Base-by-base conservation (phyloP, 345 rosid species). In the thale cress (Arabidopsis thaliana) region DNA sequence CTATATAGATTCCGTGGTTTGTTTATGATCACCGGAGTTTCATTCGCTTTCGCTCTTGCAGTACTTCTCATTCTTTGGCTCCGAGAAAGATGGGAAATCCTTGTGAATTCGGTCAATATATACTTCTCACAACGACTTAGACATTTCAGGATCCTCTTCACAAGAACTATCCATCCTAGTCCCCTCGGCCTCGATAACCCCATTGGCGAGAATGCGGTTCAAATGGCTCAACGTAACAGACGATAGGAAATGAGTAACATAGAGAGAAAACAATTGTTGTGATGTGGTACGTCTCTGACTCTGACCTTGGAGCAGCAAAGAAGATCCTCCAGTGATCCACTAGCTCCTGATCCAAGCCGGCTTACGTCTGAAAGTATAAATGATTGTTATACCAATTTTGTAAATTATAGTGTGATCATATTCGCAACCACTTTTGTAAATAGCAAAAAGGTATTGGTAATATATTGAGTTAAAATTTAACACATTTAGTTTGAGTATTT, bases 1-100 rank as follows among this genome's bases (percentile, higher is more conserved):
- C 55, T 71, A 64, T 22, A 77, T 28, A 71, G 71, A 24, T 77
- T 77, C 8, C 76, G 80, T 0, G 80, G 80, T 16, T 30, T 77
- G 71, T 77, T 77, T 64, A 63, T 77, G 59, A 77, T 77, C 44
- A 77, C 61, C 0, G 76, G 76, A 46, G 60, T 58, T 22, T 56
- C 76, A 12, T 71, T 65, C 45, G 51, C 23, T 56, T 48, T 71
- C 0, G 80, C 80, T 11, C 61, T 77, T 28, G 14, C 6, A 4
- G 58, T 57, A 24, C 30, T 64, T 30, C 1, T 70, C 30, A 30
- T 57, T 48, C 45, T 10, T 1, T 71, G 76, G 71, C 13, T 77
- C 71, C 25, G 28, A 13, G 59, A 56, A 2, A 64, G 8, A 63
- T 63, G 66, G 72, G 24, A 77, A n/a, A 14, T 3, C 32, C 48